Base-by-base conservation (phyloP, 2,329 filamentous ascomycete species). In the Neofusicoccum umdonicola region DNA sequence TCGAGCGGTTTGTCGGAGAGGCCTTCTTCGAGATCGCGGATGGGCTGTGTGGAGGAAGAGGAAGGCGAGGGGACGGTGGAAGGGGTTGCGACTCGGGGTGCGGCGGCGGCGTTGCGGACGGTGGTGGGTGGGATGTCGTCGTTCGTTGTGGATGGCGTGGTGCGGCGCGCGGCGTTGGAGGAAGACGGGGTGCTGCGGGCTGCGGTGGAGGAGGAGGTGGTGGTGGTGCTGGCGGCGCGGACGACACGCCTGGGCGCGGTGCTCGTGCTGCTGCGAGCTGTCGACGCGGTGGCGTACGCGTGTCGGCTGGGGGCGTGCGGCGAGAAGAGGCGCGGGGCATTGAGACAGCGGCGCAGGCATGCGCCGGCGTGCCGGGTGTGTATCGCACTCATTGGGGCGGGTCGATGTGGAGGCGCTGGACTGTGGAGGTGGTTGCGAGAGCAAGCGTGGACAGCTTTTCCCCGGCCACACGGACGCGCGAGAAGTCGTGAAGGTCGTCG, bases 11-110 rank as follows among this genome's bases (percentile, higher is more conserved):
- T 82, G 66, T 81, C 79, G 37, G 62, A 63, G 2, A 87, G 79
- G 22, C 84, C 84, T 9, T 76, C 74, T 19, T 81, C 82, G 22
- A 87, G 77, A 50, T 78, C 79, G 65, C 77, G 78, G 34, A 68
- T 19, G 1, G 68, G 27, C 6, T 37, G 61, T 1, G 42, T 48
- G 47, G 35, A 27, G 48, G 70, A 67, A 65, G 45, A 17, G 51
- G 71, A 71, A 31, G 67, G 63, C 37, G 75, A 70, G 17, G 39
- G 45, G 13, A 74, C 70, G 22, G 72, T 27, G 17, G 69, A 3
- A 5, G 31, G 50, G 19, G 69, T 31, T 5, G 67, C 44, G n/a
- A 31, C 27, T 31, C 27, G 27, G 2, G 54, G 50, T 34, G 48
- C 47, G 62, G 37, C 62, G 50, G 37, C 17, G 63, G 37, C 27